A percentile compares a stretch with the other conserved stretches of the same genome.
These are phyloP conservation scores for Penicillium lividum DNA, from an alignment of 495 filamentous ascomycete species.

Conservation along the genomic window DNA sequence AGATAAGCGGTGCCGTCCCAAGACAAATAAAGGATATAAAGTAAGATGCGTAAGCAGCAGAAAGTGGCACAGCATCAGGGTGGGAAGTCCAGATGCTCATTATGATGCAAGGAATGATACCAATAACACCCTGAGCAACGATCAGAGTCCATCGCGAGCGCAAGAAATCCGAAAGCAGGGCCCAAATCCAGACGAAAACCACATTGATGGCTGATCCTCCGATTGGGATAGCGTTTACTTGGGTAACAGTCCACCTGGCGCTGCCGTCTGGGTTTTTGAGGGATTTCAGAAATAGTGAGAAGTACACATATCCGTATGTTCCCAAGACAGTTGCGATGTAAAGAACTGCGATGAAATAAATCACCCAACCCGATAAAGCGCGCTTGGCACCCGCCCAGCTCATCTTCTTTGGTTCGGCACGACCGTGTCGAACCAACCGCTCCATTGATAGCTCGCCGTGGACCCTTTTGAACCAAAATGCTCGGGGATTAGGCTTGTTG, in stretches of 20 bases:
- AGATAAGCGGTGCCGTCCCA: constrained; percentile 36
- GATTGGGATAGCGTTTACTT: constrained; percentile 36
- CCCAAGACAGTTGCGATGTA: constrained; percentile 35
- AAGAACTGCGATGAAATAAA: constrained; percentile 32
- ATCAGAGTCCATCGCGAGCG: constrained; percentile 32
- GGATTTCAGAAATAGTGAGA: constrained; percentile 32
- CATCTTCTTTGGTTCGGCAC: constrained; percentile 34
- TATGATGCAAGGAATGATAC: constrained; percentile 34
- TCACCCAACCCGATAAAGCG: constrained; percentile 34
- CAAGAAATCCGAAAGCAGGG: constrained; percentile 31
- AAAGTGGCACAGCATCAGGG: constrained; percentile 21
- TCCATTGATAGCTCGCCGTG: constrained; percentile 32
- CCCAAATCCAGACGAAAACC: constrained; percentile 38
- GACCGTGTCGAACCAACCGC: constrained; percentile 31
- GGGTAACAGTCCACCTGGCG: constrained; percentile 24
- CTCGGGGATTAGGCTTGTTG: constrained; percentile 32
- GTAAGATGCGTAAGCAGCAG: constrained; percentile 32
- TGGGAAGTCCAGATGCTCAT: constrained; percentile 36
- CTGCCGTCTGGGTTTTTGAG: constrained; percentile 31
- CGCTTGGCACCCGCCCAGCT: constrained; percentile 30
- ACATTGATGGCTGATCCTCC: constrained; percentile 37
- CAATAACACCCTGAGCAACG: constrained; percentile 28
- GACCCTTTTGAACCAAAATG: constrained; percentile 33
- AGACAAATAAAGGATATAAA: constrained; percentile 31
- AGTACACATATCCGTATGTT: constrained; percentile 36